These are phyloP conservation scores for Candida ovalis DNA, from an alignment of 805 yeast species.

Conservation along the genomic window DNA sequence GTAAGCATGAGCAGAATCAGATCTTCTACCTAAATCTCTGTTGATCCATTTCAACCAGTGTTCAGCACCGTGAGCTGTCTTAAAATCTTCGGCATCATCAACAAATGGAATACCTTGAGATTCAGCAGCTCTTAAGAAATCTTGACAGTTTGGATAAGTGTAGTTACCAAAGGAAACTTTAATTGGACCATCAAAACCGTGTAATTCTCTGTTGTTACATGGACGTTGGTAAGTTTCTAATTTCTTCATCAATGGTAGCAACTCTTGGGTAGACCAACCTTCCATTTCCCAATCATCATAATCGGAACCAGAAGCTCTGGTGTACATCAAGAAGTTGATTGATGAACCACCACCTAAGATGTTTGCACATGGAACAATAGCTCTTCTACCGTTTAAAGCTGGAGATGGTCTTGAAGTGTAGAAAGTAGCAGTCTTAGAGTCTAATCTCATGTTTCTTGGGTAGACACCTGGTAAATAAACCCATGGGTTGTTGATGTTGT, in stretches of 20 bases:
- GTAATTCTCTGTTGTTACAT: constrained; percentile 28
- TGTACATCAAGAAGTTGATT: constrained; percentile 30
- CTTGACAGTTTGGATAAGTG: constrained; percentile 27
- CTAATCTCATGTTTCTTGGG: constrained; percentile 30
- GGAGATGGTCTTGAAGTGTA: constrained; percentile 26
- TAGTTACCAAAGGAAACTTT: constrained; percentile 30
- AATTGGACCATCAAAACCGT: constrained; percentile 31
- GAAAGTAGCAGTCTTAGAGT: constrained; percentile 29
- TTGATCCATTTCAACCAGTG: constrained; percentile 30
- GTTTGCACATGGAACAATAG: constrained; percentile 30
- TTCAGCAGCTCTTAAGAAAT: constrained; percentile 26
- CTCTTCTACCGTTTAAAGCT: constrained; percentile 28
- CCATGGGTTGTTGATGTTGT: constrained; percentile 30
- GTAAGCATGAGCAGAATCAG: constrained; percentile 30
- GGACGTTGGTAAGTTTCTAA: constrained; percentile 29
- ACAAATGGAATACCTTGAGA: constrained; percentile 27
- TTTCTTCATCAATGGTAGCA: constrained; percentile 27
- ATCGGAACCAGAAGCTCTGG: constrained; percentile 31
- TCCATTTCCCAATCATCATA: constrained; percentile 29
- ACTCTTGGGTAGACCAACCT: constrained; percentile 28
- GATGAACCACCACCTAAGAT: constrained; percentile 30
- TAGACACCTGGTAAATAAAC: constrained; percentile 29
- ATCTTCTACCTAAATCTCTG: constrained; percentile 30
- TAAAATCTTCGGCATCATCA: constrained; percentile 26
- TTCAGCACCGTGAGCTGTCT: constrained; percentile 27